Conservation (phyloP, 2,329 filamentous ascomycete species). For the Sporothrix protearum region DNA sequence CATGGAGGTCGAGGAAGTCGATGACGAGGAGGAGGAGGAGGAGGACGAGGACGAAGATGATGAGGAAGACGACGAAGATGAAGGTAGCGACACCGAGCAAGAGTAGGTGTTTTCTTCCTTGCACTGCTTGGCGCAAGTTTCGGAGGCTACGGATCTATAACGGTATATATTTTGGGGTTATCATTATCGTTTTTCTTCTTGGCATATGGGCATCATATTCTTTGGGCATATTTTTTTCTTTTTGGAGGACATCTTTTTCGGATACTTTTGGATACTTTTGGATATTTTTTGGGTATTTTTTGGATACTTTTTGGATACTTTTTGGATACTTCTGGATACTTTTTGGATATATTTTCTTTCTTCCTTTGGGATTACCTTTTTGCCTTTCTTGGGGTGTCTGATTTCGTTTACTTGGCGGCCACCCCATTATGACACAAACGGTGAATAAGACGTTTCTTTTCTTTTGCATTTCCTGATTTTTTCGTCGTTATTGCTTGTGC, state of each 20-base stretch:
- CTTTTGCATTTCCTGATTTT: not conserved
- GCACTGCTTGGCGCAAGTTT: not conserved
- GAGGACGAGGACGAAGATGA: not conserved
- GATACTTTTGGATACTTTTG: not conserved
- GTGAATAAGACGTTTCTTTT: not conserved
- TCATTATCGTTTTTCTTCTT: not conserved
- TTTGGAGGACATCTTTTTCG: slow-evolving; percentile 3
- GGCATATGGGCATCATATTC: slow-evolving; percentile 8
- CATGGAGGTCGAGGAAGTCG: slow-evolving; percentile 12
- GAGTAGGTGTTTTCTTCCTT: slow-evolving; percentile 27
- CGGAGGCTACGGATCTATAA: no score
- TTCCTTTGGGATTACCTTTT: not conserved
- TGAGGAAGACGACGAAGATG: slow-evolving; percentile 18
- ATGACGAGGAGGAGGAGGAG: slow-evolving; percentile 4
- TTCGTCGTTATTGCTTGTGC: not conserved
- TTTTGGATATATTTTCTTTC: not conserved
- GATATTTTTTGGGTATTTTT: not conserved
- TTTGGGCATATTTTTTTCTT: not conserved
- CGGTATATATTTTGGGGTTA: not conserved
- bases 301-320: not conserved
- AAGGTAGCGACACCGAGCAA: slow-evolving; percentile 39
- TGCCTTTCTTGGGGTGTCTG: not conserved
- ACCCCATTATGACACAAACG: not conserved
- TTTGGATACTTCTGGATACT: not conserved
- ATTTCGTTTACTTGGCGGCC: not conserved